Evolutionary conservation across 139 green algal species (phyloP).

Genomic region (Pleodorina starrii): DNA sequence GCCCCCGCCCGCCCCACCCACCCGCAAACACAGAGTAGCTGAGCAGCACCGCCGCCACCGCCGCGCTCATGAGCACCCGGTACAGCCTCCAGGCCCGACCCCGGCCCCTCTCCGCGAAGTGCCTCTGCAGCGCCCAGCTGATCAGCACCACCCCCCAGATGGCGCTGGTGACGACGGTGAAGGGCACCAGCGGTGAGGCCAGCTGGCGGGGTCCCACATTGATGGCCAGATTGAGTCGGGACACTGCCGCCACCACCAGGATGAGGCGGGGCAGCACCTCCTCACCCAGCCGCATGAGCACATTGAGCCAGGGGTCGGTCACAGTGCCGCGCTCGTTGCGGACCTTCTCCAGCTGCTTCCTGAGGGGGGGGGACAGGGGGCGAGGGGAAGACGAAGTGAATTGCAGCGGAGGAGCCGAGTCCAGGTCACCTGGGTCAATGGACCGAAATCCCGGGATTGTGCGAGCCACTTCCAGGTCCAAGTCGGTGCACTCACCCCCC

Average conservation of each 20-base stretch:
- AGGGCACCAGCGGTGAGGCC: constrained; percentile 1
- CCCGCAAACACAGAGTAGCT: constrained; percentile 31
- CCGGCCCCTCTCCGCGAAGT: background rate
- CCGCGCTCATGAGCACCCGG: background rate
- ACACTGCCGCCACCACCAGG: constrained; percentile 13
- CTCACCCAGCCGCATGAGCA: background rate
- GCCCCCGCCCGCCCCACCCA: too few species aligned
- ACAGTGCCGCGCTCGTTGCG: constrained; percentile 30
- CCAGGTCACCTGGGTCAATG: too few species aligned
- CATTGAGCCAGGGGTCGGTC: background rate
- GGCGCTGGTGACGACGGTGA: background rate
- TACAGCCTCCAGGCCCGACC: background rate
- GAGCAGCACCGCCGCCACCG: background rate
- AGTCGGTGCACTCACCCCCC: too few species aligned
- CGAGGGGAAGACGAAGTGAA: too few species aligned
- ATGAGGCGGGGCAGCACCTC: background rate
- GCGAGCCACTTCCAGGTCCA: too few species aligned
- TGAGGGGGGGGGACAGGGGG: background rate
- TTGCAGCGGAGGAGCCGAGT: too few species aligned
- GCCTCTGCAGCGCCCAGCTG: background rate
- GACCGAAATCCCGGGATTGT: too few species aligned
- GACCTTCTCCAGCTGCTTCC: constrained; percentile 37
- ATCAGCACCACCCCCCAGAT: constrained; percentile 2
- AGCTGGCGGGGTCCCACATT: background rate
- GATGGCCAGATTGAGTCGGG: background rate